Evolutionary conservation across 192 early-diverging fungal genomes (phyloP), one percentile per base, ranked within the genome.

Genomic region (Piromyces finnis): DNA sequence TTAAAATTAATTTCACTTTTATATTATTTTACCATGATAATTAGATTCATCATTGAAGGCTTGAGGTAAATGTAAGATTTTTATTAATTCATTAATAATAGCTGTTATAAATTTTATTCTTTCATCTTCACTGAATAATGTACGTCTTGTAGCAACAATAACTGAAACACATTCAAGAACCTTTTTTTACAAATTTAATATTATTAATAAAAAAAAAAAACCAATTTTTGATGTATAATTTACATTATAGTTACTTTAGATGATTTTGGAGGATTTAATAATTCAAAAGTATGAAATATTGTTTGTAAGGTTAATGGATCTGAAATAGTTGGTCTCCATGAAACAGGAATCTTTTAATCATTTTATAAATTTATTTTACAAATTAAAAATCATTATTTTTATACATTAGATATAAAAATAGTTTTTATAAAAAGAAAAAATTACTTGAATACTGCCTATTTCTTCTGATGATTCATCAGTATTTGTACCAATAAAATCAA

Each of bases 401-500:
- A n/a, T n/a, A n/a, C n/a, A n/a, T n/a, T n/a, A n/a, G n/a, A n/a
- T n/a, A n/a, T n/a, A n/a, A n/a, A n/a, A n/a, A n/a, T n/a, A n/a
- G n/a, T n/a, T n/a, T n/a, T n/a, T n/a, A n/a, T n/a, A 84, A 84
- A 26, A 83, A 82, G 81, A 77, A 6, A 32, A 6, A 32, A 6
- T 79, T 80, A 90, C 90, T 82, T 92, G 90, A 29, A 92, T 86
- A 59, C 86, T 91, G 32, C 89, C 91, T 29, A 89, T 86, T 29
- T 95, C 94, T 81, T 95, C 94, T 12, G 89, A 88, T 30, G 94
- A 88, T 81, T 95, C 94, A 80, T 95, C 94, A 1, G 91, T 87
- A 78, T 87, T 87, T 80, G 89, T 90, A 32, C 94, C 93, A 36
- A 94, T 93, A 81, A 95, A 95, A 83, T 95, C 94, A 87, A 94